Conservation (phyloP, 805 yeast species). For the Wickerhamiella brachini region DNA sequence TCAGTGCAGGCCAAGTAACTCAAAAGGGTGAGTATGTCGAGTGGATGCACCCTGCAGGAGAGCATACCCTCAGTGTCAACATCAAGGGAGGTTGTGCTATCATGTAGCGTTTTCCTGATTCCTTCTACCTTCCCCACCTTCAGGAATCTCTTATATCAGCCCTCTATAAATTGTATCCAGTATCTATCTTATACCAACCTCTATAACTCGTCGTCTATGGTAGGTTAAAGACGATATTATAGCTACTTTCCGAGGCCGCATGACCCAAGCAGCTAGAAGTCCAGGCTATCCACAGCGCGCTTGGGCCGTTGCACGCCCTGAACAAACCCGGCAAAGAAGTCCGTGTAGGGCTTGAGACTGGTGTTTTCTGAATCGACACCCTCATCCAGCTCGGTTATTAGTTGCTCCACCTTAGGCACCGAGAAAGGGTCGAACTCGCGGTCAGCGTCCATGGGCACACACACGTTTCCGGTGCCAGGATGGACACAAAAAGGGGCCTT, state of each 20-base stretch:
- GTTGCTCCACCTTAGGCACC: conserved; percentile 59
- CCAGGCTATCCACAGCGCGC: conserved; percentile 25
- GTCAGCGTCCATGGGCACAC: conserved; percentile 54
- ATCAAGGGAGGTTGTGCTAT: not conserved
- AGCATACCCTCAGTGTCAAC: conserved; percentile 18
- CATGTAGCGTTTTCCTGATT: too few relatives aligned
- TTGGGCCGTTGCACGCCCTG: conserved; percentile 37
- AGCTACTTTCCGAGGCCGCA: too few relatives aligned
- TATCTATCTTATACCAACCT: too few relatives aligned
- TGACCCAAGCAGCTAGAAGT: conserved; percentile 15
- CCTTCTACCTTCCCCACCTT: too few relatives aligned
- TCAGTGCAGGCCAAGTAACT: not conserved
- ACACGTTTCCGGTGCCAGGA: conserved; percentile 88
- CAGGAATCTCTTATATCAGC: too few relatives aligned
- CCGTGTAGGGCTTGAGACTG: conserved; percentile 55
- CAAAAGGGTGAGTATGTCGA: conserved; percentile 20
- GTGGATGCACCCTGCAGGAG: conserved; percentile 52
- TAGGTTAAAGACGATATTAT: too few relatives aligned
- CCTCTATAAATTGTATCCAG: too few relatives aligned
- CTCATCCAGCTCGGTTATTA: conserved; percentile 45
- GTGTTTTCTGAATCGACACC: conserved; percentile 38
- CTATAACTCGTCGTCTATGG: too few relatives aligned
- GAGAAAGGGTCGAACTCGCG: conserved; percentile 58
- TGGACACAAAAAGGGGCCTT: conserved; percentile 96
- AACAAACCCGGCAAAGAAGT: conserved; percentile 52